These are phyloP conservation scores for Trametes versicolor DNA, from an alignment of 1,284 basidiomycete species.

Conservation along the genomic window DNA sequence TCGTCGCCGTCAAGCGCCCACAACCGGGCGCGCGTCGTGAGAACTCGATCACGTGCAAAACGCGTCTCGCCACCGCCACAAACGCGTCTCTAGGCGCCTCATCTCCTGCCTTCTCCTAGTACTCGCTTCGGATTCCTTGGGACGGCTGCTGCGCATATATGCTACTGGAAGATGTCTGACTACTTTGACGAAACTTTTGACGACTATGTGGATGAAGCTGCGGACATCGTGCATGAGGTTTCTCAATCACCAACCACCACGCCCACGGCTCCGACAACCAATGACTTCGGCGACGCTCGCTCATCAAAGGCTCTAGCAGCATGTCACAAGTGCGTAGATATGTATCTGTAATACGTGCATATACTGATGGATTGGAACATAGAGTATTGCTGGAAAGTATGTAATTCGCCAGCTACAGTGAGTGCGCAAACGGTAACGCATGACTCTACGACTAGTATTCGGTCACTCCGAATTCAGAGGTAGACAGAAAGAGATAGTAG, in stretches of 20 bases:
- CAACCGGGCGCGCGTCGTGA: constrained; percentile 6
- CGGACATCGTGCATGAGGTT: background rate
- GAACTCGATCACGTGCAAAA: constrained; percentile 25
- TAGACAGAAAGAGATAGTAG: constrained; percentile 80
- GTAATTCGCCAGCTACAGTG: background rate
- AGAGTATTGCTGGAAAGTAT: background rate
- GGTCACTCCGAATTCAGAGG: constrained; percentile 75
- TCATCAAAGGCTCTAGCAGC: background rate
- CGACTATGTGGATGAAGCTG: background rate
- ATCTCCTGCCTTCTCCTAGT: constrained; percentile 2
- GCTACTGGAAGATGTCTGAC: background rate
- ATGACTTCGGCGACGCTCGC: background rate
- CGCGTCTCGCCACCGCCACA: constrained; percentile 25
- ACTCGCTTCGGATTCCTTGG: background rate
- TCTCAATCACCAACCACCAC: background rate
- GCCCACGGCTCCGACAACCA: background rate
- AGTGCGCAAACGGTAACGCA: background rate
- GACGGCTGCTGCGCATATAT: background rate
- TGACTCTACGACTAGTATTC: constrained; percentile 61
- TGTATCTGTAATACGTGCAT: background rate
- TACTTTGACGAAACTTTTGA: background rate
- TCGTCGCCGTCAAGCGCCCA: too few relatives aligned
- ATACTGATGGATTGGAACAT: background rate
- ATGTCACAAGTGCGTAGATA: background rate
- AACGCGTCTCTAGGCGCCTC: constrained; percentile 22